Percentiles rank a stretch among this genome's conserved stretches.
phyloP scores from a whole-genome alignment of 305 asterid genomes.

The Stenogyne calaminthoides region DNA sequence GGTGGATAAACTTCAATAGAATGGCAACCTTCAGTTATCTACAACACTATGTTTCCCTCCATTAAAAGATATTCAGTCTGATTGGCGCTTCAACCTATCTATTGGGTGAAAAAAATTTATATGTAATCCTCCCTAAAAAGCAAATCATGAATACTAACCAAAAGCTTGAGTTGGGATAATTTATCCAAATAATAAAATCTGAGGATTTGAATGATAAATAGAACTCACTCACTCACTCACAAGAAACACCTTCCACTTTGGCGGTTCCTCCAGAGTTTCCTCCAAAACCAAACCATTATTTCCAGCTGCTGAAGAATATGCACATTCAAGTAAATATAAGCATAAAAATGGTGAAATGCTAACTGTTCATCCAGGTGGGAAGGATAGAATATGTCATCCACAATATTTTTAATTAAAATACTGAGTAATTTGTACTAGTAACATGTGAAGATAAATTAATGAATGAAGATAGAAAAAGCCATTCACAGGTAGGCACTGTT shows the following conservation, averaged over 20 bases:
- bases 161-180: constrained; percentile 24
- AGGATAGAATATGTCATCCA: constrained; percentile 12
- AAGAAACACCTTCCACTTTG: constrained; percentile 96
- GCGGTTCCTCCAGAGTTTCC: constrained; percentile 90
- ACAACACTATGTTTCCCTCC: neutral
- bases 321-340: constrained; percentile 34
- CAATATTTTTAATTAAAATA: constrained; percentile 12
- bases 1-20: constrained; percentile 22
- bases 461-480: constrained; percentile 13
- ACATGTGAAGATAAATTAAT: constrained; percentile 27
- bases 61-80: constrained; percentile 9
- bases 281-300: constrained; percentile 61
- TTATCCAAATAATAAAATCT: constrained; percentile 12
- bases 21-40: constrained; percentile 1
- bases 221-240: constrained; percentile 93
- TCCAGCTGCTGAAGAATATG: constrained; percentile 58
- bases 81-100: constrained; percentile 27
- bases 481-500: constrained; percentile 16
- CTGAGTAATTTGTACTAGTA: constrained; percentile 10
- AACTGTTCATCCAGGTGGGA: constrained; percentile 6
- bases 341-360: constrained; percentile 23
- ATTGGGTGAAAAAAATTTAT: neutral
- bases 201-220: constrained; percentile 36
- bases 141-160: constrained; percentile 19
- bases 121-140: neutral